Conservation (phyloP, 352 stramenopile species). For the Phytophthora pisi region DNA sequence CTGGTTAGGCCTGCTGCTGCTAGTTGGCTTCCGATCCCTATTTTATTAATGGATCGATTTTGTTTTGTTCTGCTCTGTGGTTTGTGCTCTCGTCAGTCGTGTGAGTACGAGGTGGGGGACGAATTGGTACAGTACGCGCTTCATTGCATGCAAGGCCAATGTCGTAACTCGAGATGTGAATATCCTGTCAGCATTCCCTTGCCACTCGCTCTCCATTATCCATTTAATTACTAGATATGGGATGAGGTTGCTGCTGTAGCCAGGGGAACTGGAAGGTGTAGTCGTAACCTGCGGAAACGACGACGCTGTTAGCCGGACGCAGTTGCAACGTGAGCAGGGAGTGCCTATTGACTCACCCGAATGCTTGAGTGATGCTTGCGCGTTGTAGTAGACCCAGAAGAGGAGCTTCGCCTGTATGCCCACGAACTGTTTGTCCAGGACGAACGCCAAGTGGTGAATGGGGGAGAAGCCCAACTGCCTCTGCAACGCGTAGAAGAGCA, state of each 20-base stretch:
- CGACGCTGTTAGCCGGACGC: background rate
- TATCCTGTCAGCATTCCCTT: background rate
- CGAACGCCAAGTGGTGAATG: slow-evolving; percentile 41
- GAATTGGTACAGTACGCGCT: background rate
- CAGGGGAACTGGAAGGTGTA: slow-evolving; percentile 46
- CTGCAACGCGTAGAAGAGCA: slow-evolving; percentile 29
- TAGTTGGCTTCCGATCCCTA: slow-evolving; percentile 34
- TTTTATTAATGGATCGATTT: slow-evolving; percentile 48
- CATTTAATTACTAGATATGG: background rate
- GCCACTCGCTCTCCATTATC: background rate
- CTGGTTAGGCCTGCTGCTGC: slow-evolving; percentile 19
- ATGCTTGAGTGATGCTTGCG: slow-evolving; percentile 35
- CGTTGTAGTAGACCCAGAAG: slow-evolving; percentile 43
- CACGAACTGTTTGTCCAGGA: slow-evolving; percentile 38
- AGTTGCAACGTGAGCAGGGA: background rate
- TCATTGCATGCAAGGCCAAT: background rate
- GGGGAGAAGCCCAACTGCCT: slow-evolving; percentile 34
- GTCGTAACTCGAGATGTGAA: background rate
- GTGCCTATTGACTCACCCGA: slow-evolving; percentile 18
- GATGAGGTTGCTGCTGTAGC: slow-evolving; percentile 14
- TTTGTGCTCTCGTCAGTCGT: slow-evolving; percentile 27
- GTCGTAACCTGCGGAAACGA: slow-evolving; percentile 28
- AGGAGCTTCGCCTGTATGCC: slow-evolving; percentile 41
- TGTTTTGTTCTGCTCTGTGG: slow-evolving; percentile 28
- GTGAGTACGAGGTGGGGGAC: slow-evolving; percentile 7